Evolutionary conservation across 2,329 filamentous ascomycete species (phyloP).

Genomic region (Phoma sp.): DNA sequence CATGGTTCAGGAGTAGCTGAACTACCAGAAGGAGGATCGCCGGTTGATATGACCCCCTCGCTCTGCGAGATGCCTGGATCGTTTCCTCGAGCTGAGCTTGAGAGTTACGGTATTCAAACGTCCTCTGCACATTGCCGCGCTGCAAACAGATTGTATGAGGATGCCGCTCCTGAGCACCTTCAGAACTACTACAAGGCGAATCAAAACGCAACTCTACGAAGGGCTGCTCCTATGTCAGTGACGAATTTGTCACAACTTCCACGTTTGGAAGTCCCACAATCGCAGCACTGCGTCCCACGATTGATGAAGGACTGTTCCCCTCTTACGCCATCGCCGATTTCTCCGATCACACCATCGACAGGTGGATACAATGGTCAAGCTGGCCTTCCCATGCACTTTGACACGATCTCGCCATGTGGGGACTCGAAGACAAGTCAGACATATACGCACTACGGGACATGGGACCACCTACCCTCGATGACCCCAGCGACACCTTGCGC

Average conservation of each 20-base stretch:
- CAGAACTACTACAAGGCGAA: not conserved
- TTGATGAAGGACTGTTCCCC: slow-evolving; percentile 1
- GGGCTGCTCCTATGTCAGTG: not conserved
- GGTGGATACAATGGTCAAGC: not conserved
- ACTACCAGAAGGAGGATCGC: not conserved
- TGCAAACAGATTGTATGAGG: not conserved
- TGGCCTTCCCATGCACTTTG: not conserved
- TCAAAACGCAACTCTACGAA: not conserved
- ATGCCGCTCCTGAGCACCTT: not conserved
- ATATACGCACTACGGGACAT: not conserved
- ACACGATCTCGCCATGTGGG: slow-evolving; percentile 2
- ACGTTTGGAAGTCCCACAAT: slow-evolving; percentile 4
- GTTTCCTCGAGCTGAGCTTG: slow-evolving; percentile 5
- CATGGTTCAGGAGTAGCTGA: not conserved
- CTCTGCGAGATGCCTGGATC: slow-evolving; percentile 10
- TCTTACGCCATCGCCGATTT: slow-evolving; percentile 4
- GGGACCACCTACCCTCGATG: not conserved
- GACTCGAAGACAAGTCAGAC: not conserved
- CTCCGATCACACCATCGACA: slow-evolving; percentile 5
- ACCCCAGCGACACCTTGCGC: not conserved
- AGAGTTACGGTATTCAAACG: not conserved
- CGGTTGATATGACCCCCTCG: not conserved
- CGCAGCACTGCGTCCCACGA: not conserved
- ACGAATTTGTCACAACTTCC: slow-evolving; percentile 1
- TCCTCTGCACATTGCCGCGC: not conserved